These are phyloP conservation scores for Serendipita sp. DNA, from an alignment of 1,284 basidiomycete species.

Conservation along the genomic window DNA sequence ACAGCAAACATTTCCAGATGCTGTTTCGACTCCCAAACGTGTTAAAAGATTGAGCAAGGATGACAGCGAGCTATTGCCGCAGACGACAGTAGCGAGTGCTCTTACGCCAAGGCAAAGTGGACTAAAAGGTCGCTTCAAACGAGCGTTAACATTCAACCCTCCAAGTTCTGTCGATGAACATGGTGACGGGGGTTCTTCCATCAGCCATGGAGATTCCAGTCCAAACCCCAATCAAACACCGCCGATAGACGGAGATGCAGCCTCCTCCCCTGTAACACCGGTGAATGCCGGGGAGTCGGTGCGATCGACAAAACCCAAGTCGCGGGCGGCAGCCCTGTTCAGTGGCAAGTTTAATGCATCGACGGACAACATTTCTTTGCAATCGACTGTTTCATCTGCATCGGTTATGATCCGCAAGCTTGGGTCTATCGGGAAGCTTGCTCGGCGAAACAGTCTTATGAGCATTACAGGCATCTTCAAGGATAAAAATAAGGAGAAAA, in stretches of 20 bases:
- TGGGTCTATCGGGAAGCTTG: constrained; percentile 84
- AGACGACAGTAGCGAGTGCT: constrained; percentile 29
- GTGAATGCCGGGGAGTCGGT: constrained; percentile 4
- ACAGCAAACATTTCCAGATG: constrained; percentile 21
- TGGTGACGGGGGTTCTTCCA: constrained; percentile 16
- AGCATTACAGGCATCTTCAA: constrained; percentile 93
- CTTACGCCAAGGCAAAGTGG: constrained; percentile 34
- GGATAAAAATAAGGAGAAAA: constrained; percentile 53
- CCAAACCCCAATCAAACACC: constrained; percentile 11
- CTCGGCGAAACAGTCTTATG: constrained; percentile 75
- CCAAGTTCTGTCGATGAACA: constrained; percentile 15
- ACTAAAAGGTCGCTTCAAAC: constrained; percentile 61
- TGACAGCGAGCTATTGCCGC: constrained; percentile 10
- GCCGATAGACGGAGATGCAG: neutral
- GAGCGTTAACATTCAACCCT: constrained; percentile 57
- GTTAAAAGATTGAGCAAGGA: constrained; percentile 18
- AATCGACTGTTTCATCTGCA: constrained; percentile 90
- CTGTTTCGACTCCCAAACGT: constrained; percentile 49
- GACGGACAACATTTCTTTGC: constrained; percentile 94
- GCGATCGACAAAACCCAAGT: constrained; percentile 9
- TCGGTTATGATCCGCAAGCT: constrained; percentile 97
- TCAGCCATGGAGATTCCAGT: constrained; percentile 15
- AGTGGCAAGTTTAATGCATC: constrained; percentile 85
- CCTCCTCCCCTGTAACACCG: neutral
- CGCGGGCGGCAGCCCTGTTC: constrained; percentile 53